phyloP scores from a whole-genome alignment of 2,329 filamentous ascomycete species.

The Alternaria solani region DNA sequence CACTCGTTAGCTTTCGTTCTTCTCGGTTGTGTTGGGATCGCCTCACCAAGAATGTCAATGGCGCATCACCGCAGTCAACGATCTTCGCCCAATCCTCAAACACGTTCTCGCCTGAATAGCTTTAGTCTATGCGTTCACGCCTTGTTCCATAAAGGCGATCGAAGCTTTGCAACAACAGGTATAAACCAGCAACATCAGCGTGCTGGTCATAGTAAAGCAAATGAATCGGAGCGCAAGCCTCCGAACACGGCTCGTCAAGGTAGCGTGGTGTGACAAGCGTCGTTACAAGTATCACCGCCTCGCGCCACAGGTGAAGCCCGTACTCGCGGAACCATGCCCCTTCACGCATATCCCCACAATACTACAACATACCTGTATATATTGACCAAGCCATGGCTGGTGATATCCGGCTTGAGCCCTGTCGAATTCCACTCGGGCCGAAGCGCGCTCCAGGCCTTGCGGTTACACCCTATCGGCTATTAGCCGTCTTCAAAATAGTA shows the following conservation, averaged over 20 bases:
- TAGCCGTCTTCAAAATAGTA: background rate
- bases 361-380: slow-evolving; percentile 56
- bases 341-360: background rate
- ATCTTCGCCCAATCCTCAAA: slow-evolving; percentile 60
- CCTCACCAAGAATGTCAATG: slow-evolving; percentile 57
- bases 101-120: slow-evolving; percentile 49
- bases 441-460: slow-evolving; percentile 62
- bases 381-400: slow-evolving; percentile 55
- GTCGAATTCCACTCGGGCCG: slow-evolving; percentile 61
- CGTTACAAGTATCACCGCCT: background rate
- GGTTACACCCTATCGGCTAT: slow-evolving; percentile 55
- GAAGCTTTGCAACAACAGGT: background rate
- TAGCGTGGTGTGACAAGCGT: background rate
- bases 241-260: background rate
- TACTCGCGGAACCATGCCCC: background rate
- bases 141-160: background rate
- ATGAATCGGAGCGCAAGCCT: background rate
- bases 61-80: slow-evolving; percentile 65
- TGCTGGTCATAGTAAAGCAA: background rate
- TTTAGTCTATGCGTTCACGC: background rate
- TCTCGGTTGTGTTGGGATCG: background rate
- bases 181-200: background rate
- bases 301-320: background rate
- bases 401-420: slow-evolving; percentile 59
- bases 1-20: background rate